Evolutionary conservation across 2,329 filamentous ascomycete species (phyloP).

Genomic region (Cordyceps farinosa): DNA sequence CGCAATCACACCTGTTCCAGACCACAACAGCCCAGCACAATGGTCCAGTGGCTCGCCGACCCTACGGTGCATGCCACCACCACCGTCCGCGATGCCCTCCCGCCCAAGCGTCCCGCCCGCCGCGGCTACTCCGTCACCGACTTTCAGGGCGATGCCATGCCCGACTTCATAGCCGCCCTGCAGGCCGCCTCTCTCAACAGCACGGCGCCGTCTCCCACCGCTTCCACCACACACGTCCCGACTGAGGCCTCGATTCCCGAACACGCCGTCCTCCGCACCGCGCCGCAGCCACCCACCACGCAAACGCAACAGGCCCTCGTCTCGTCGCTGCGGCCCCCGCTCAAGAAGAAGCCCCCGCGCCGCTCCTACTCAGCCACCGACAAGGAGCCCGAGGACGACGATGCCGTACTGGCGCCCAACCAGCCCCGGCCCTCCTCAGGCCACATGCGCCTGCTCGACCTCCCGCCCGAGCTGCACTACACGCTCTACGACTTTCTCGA

Average conservation of each 20-base stretch:
- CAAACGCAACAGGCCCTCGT: conserved; percentile 29
- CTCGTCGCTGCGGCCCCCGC: not conserved
- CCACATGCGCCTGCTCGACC: conserved; percentile 45
- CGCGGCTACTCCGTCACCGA: conserved; percentile 48
- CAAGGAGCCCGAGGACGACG: conserved; percentile 49
- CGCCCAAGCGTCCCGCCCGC: conserved; percentile 30
- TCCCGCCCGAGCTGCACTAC: conserved; percentile 59
- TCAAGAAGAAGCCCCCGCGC: conserved; percentile 44
- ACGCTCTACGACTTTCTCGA: conserved; percentile 60
- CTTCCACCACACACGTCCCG: conserved; percentile 22
- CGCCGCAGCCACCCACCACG: conserved; percentile 16
- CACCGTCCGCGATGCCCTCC: conserved; percentile 15
- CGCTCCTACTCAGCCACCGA: conserved; percentile 60
- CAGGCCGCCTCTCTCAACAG: conserved; percentile 22
- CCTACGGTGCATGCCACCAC: conserved; percentile 20
- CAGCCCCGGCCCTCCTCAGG: conserved; percentile 47
- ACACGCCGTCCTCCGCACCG: conserved; percentile 24
- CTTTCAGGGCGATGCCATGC: conserved; percentile 34
- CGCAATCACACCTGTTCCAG: not conserved
- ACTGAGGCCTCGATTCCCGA: conserved; percentile 35
- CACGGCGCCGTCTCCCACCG: conserved; percentile 15
- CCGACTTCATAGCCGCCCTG: conserved; percentile 20
- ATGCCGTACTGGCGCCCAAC: conserved; percentile 30
- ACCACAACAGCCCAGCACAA: conserved; percentile 20
- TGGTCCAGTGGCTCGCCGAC: conserved; percentile 33